A percentile compares a stretch with the other conserved stretches of the same genome.
These are phyloP conservation scores for Penicillium robsamsonii DNA, from an alignment of 495 filamentous ascomycete species.

Conservation along the genomic window DNA sequence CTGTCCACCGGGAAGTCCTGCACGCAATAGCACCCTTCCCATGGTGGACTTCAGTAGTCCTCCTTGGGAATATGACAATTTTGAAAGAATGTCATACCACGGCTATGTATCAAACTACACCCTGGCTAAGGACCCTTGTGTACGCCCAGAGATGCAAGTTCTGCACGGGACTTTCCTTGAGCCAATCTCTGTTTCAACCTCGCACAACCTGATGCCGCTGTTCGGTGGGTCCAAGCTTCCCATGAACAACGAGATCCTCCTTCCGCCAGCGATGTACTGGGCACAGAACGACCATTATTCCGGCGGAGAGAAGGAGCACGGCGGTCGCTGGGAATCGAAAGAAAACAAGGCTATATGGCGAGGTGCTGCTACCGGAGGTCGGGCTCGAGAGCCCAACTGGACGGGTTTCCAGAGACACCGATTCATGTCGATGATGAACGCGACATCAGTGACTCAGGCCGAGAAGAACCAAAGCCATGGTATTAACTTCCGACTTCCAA, in stretches of 20 bases:
- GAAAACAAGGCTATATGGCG: constrained; percentile 49
- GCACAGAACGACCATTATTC: constrained; percentile 60
- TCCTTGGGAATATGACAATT: constrained; percentile 37
- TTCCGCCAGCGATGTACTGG: constrained; percentile 69
- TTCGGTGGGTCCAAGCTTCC: constrained; percentile 68
- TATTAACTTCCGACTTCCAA: constrained; percentile 21
- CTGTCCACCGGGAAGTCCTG: constrained; percentile 52
- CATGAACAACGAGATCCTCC: constrained; percentile 71
- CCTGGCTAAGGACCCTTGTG: constrained; percentile 57
- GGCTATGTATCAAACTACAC: constrained; percentile 62
- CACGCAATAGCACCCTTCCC: constrained; percentile 42
- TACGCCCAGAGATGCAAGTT: constrained; percentile 52
- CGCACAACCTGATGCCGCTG: constrained; percentile 58
- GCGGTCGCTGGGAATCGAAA: constrained; percentile 52
- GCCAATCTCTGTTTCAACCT: constrained; percentile 53
- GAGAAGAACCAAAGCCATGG: constrained; percentile 18
- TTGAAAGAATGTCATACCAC: constrained; percentile 25
- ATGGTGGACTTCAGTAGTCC: constrained; percentile 36
- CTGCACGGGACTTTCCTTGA: constrained; percentile 66
- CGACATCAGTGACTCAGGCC: constrained; percentile 45
- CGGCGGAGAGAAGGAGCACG: constrained; percentile 47
- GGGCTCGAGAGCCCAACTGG: constrained; percentile 30
- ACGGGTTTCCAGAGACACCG: constrained; percentile 43
- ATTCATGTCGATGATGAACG: constrained; percentile 61
- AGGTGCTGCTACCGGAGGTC: constrained; percentile 44